phyloP scores from a whole-genome alignment of 352 stramenopile species.

The Pythium utonaiense region DNA sequence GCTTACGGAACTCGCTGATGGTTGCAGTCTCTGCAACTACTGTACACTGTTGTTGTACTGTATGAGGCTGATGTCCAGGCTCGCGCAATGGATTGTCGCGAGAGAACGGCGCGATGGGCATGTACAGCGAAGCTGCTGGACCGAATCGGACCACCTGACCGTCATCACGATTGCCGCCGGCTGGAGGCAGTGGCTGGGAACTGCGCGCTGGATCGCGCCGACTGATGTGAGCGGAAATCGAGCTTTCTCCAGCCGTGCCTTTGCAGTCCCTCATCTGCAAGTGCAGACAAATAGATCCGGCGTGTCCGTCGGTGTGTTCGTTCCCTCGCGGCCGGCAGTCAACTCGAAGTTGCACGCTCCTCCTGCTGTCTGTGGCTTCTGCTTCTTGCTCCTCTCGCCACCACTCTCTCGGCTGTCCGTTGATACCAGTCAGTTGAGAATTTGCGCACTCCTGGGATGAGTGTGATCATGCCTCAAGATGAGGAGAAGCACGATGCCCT shows the following conservation, averaged over 20 bases:
- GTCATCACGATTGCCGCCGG: neutral
- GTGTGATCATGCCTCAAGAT: conserved; percentile 23
- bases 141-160: neutral
- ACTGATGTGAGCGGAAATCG: too few species aligned
- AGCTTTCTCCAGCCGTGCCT: conserved; percentile 5
- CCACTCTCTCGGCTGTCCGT: neutral
- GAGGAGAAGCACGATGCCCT: conserved; percentile 20
- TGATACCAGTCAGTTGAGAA: conserved; percentile 10
- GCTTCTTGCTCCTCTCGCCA: neutral
- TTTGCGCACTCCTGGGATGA: conserved; percentile 13
- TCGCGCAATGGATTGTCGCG: neutral
- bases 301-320: conserved; percentile 14
- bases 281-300: conserved; percentile 15
- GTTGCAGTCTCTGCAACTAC: conserved; percentile 14
- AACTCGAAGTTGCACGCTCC: conserved; percentile 11
- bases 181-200: conserved; percentile 4
- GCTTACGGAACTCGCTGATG: conserved; percentile 3
- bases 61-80: neutral
- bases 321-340: conserved; percentile 7
- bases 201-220: conserved; percentile 2
- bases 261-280: conserved; percentile 9
- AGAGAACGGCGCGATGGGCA: conserved; percentile 1
- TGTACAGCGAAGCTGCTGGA: neutral
- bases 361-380: neutral
- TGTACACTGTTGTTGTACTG: neutral